Conservation (phyloP, 2,329 filamentous ascomycete genomes). For the Sclerotinia borealis region DNA sequence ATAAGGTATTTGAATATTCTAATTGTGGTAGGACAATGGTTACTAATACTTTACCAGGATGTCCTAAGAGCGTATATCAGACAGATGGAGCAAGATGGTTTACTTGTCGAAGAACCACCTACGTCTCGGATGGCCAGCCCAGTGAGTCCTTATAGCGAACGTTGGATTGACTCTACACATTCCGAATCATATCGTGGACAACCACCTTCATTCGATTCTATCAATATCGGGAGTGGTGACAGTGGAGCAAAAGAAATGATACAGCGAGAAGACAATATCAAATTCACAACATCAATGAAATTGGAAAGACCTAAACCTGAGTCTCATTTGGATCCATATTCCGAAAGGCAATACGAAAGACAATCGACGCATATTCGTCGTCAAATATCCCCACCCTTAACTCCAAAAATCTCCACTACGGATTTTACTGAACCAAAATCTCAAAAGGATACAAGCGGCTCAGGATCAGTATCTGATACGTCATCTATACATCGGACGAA, state of each 20-base stretch:
- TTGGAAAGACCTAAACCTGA: conserved; percentile 24
- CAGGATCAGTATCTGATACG: neutral
- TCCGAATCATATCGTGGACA: conserved; percentile 3
- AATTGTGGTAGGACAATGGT: neutral
- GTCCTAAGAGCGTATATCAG: conserved; percentile 55
- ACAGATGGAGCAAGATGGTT: conserved; percentile 49
- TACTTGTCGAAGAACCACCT: conserved; percentile 42
- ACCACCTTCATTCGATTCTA: conserved; percentile 23
- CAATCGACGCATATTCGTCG: neutral
- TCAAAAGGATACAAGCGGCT: neutral
- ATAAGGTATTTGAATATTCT: conserved; percentile 44
- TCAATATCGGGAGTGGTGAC: conserved; percentile 19
- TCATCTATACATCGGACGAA: neutral
- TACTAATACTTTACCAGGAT: conserved; percentile 39
- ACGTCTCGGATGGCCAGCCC: conserved; percentile 29
- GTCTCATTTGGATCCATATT: conserved; percentile 2
- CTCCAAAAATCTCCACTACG: neutral
- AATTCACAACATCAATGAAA: conserved; percentile 31
- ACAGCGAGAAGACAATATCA: conserved; percentile 29
- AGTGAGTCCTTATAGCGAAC: conserved; percentile 19
- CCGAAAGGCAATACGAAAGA: neutral
- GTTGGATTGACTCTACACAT: conserved; percentile 24
- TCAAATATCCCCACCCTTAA: neutral
- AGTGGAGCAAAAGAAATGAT: conserved; percentile 26
- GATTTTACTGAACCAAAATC: neutral